Base-by-base conservation (phyloP, 768 basidiomycete genomes). In the Cystofilobasidium ferigula region DNA sequence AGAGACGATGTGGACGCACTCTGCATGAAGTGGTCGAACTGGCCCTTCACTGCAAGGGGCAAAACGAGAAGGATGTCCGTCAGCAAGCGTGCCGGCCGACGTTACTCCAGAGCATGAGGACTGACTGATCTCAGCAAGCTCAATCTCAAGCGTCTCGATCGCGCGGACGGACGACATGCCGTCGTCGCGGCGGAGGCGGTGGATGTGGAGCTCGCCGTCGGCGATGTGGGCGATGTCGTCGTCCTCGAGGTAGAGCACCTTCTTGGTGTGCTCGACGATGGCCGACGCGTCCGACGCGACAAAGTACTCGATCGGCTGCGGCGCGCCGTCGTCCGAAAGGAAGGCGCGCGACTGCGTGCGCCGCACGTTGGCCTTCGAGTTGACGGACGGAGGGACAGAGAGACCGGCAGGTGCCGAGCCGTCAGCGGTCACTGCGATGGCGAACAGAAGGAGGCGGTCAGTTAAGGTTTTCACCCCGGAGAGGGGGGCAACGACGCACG, bases 21-120 rank as follows among this genome's bases (percentile, higher is more conserved):
- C 77, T 98, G 94, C 95, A 99, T 99, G 80, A 99, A 99, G 75
- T 94, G 93, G 75, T 90, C 90, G 76, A 98, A 99, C 78, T 92
- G 90, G 75, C 95, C 95, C 82, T 99, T 99, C 95, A 98, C 45
- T 47, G 22, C 13, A 5, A 45, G 43, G 10, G 5, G 43, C 10
- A 20, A 45, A 9, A 45, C 8, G 18, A 45, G 43, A 14, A n/a
- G n/a, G n/a, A n/a, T n/a, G n/a, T n/a, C n/a, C n/a, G n/a, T n/a
- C 10, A 45, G 43, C 13, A 20, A 45, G 40, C 13, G 40, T 12
- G 40, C 10, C 7, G 45, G 8, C 22, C n/a, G n/a, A n/a, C n/a
- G n/a, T n/a, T n/a, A n/a, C n/a, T n/a, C n/a, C n/a, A n/a, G n/a
- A n/a, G n/a, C n/a, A n/a, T n/a, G n/a, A n/a, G n/a, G 22, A 47